phyloP scores from a whole-genome alignment of 2,329 filamentous ascomycete species.

The Penicillium occitanis region DNA sequence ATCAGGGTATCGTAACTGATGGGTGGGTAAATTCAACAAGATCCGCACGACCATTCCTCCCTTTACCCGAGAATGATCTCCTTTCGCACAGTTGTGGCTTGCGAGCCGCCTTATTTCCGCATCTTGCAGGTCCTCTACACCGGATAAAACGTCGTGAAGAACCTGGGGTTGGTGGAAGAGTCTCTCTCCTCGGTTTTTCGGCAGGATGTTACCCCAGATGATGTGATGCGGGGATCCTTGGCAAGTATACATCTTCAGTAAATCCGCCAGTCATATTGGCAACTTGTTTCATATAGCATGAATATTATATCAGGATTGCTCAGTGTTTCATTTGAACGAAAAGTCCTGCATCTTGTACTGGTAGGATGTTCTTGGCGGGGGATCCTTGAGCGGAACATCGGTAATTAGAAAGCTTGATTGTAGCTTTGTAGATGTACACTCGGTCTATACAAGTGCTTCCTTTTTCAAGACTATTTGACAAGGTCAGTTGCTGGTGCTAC shows the following conservation, averaged over 20 bases:
- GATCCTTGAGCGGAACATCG: neutral
- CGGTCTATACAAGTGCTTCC: neutral
- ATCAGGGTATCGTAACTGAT: neutral
- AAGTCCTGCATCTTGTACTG: neutral
- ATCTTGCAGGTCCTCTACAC: neutral
- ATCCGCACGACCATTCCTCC: neutral
- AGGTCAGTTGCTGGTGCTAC: neutral
- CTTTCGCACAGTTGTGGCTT: no score
- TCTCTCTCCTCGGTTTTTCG: neutral
- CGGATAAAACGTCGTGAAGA: neutral
- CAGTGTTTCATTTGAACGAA: neutral
- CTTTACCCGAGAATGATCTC: neutral
- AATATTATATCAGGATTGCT: neutral
- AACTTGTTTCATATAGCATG: neutral
- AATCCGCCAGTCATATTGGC: neutral
- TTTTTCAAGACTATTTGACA: neutral
- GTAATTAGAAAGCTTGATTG: neutral
- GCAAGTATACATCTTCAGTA: neutral
- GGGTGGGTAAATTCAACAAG: neutral
- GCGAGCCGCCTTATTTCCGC: neutral
- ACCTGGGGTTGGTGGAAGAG: slow-evolving; percentile 5
- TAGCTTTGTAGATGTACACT: neutral
- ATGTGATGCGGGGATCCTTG: slow-evolving; percentile 3
- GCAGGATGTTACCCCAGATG: neutral
- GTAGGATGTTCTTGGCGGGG: neutral